Evolutionary conservation across 805 yeast species (phyloP), one percentile per base, ranked within the genome.

Genomic region (Komagataella populi): DNA sequence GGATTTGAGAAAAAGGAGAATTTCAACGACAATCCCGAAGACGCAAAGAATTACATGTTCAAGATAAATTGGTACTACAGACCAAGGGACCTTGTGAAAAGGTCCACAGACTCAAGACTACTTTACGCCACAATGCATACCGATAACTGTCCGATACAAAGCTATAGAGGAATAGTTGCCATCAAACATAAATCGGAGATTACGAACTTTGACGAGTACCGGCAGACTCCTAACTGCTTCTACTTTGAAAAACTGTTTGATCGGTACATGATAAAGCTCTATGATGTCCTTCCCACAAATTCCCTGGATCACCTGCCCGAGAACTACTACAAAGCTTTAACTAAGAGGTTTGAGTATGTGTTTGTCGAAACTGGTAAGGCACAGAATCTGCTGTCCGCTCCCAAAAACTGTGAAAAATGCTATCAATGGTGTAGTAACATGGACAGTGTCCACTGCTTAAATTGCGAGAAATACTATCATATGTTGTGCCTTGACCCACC

Each of bases 11-110:
- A 64, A 49, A 74, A 70, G 56, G 72, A 69, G 50, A 65, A 63
- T 51, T 52, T 50, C 23, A 46, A 54, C 23, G 53, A 54, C 8
- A 57, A 66, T 44, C 39, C 39, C 6, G 74, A 71, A 52, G 72
- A 73, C 6, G 83, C 84, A 2, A 73, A 72, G 24, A 72, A 73
- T 49, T 84, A 71, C 62, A 62, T 67, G 53, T 78, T 87, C 57
- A 81, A 81, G 54, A 81, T 91, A 56, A 90, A 90, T 66, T 90
- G 97, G 97, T 84, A 83, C 65, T 87, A 88, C 61, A 72, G 99
- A 49, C 91, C 96, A 1, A 68, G 90, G 53, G 97, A 89, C 61
- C 83, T 90, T 44, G 80, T 84, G 53, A 78, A 83, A 51, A 73
- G 76, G 23, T 67, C 83, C 1, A 62, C 71, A 2, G 96, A 89